Base-by-base conservation (phyloP, 2,329 filamentous ascomycete species). In the Colletotrichum musicola region DNA sequence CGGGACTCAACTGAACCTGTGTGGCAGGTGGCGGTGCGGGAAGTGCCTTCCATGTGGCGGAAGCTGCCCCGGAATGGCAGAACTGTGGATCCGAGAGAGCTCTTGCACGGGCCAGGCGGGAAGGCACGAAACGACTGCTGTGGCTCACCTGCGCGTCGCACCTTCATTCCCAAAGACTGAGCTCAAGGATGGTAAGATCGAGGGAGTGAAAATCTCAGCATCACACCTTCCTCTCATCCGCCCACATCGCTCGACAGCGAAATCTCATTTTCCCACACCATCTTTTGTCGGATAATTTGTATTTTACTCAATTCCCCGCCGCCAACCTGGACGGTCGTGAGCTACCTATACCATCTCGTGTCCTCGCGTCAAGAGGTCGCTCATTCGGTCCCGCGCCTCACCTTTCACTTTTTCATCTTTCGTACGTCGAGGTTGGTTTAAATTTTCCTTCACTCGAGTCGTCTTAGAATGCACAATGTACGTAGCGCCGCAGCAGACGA, bases 121-220 rank as follows among this genome's bases (percentile, higher is more conserved):
- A 51, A 55, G 62, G 49, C 49, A 68, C 40, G 60, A 63, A 68
- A 57, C 55, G 56, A 44, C 25, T 55, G 42, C 30, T 55, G 61
- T 64, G 35, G 64, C 54, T 65, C 22, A 65, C 65, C 54, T 60
- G 38, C 65, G 46, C 42, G 40, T 61, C 47, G 59, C 49, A 54
- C 59, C 62, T 68, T 68, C 65, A 68, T 65, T 68, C 65, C 57
- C 54, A 54, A n/a, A 59, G 61, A 49, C 59, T 61, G 62, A 68
- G 49, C 44, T 51, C 47, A 30, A 35, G 47, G 49, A 35, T 54
- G 55, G 65, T 30, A 65, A 65, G 62, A 68, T 57, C 62, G 54
- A 65, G 55, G 65, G 65, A 68, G 55, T 57, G 55, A 65, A 59
- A 59, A 55, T 68, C 51, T 68, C 65, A 65, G 46, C 62, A 22